Percentiles rank a stretch among this genome's conserved stretches.
Conservation (phyloP, 164 flowering plant species). For the Litsea cubeba region DNA sequence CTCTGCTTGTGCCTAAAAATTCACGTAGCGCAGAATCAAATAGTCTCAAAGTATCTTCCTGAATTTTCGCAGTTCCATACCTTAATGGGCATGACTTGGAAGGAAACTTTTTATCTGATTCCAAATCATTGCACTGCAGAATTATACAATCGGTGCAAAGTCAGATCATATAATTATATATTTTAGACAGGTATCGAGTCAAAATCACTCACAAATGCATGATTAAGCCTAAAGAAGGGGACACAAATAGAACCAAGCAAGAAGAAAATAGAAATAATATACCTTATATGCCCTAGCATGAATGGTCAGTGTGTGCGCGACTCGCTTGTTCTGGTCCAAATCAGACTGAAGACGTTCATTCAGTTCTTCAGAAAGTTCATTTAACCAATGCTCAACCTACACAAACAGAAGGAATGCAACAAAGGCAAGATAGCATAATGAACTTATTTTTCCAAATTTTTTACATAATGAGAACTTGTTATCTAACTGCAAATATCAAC, state of each 20-base stretch:
- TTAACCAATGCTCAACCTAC: slow-evolving; percentile 86
- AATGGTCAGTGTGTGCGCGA: slow-evolving; percentile 75
- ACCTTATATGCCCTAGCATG: slow-evolving; percentile 85
- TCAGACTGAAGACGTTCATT: slow-evolving; percentile 76
- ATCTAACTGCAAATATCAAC: too few relatives aligned
- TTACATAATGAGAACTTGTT: not conserved
- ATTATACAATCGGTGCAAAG: not conserved
- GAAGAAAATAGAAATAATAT: not conserved
- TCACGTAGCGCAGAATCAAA: slow-evolving; percentile 83
- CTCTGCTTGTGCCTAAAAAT: slow-evolving; percentile 42
- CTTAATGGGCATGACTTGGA: slow-evolving; percentile 89
- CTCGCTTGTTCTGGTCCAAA: slow-evolving; percentile 71
- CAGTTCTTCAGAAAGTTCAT: slow-evolving; percentile 83
- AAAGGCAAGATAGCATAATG: not conserved
- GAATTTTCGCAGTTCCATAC: slow-evolving; percentile 77
- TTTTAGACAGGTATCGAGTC: too few relatives aligned
- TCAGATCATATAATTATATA: not conserved
- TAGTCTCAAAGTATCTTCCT: slow-evolving; percentile 73
- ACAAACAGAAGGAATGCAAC: slow-evolving; percentile 2
- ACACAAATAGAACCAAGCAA: not conserved
- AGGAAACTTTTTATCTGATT: slow-evolving; percentile 72
- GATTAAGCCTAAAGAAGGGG: not conserved
- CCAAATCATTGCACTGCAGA: slow-evolving; percentile 47
- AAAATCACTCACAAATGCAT: not conserved
- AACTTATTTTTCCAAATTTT: not conserved